Evolutionary conservation across 139 green algal genomes (phyloP).

Genomic region (Edaphochlamys debaryana): DNA sequence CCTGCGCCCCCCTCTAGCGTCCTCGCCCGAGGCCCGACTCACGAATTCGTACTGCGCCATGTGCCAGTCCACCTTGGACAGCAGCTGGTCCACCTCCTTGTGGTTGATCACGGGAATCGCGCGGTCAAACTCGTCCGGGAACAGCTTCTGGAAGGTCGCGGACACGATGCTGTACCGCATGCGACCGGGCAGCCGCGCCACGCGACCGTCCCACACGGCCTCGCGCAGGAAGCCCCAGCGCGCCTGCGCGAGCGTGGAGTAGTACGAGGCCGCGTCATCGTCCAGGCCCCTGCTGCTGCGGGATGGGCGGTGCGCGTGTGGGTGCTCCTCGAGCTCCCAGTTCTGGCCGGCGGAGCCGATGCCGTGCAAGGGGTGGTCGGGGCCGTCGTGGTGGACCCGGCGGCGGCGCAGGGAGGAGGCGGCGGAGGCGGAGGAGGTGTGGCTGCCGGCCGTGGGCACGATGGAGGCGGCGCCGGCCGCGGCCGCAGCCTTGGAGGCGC

Average conservation of each 20-base stretch:
- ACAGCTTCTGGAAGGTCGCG: conserved; percentile 59
- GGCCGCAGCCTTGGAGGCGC: too few relatives aligned
- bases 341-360: too few relatives aligned
- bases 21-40: too few relatives aligned
- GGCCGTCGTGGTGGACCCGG: background rate
- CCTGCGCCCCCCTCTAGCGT: too few relatives aligned
- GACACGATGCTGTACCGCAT: conserved; percentile 39
- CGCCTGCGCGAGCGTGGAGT: background rate
- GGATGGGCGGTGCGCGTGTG: too few relatives aligned
- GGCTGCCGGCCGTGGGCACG: too few relatives aligned
- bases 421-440: background rate
- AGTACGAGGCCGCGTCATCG: background rate
- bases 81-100: conserved; percentile 66
- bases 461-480: too few relatives aligned
- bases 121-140: conserved; percentile 71
- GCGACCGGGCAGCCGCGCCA: too few relatives aligned
- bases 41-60: conserved; percentile 38
- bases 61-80: conserved; percentile 46
- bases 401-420: background rate
- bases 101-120: conserved; percentile 57
- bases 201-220: conserved; percentile 30
- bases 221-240: conserved; percentile 20
- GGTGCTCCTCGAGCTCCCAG: too few relatives aligned
- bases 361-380: background rate
- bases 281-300: background rate